A percentile compares a stretch with the other conserved stretches of the same genome.
Evolutionary conservation across 2,329 filamentous ascomycete species (phyloP).

Genomic region (Colletotrichum chlorophyti): DNA sequence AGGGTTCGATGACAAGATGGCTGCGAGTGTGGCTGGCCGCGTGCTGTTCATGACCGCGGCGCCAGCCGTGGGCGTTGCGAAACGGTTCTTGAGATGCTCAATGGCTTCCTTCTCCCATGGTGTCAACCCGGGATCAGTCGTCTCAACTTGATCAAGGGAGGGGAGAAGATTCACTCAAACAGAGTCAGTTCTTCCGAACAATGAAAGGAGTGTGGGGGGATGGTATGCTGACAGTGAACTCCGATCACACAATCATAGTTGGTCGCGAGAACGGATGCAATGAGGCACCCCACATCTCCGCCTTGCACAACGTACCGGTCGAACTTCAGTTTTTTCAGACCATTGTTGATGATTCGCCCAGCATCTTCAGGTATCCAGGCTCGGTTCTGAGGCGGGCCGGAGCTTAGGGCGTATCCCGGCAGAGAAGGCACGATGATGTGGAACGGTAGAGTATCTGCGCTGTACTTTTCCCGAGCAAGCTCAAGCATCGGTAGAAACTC

Average conservation of each 20-base stretch:
- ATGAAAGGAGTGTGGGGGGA: too few species aligned
- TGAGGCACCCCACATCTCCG: conserved; percentile 58
- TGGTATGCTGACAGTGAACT: too few species aligned
- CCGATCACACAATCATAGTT: conserved; percentile 41
- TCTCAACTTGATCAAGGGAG: too few species aligned
- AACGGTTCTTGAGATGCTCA: background rate
- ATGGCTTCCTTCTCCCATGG: too few species aligned
- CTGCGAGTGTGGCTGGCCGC: conserved; percentile 60
- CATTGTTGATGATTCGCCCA: conserved; percentile 52
- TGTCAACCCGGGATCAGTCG: too few species aligned
- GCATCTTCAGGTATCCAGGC: conserved; percentile 34
- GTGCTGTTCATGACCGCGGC: background rate
- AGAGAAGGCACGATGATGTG: conserved; percentile 63
- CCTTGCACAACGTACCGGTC: conserved; percentile 60
- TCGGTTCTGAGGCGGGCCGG: conserved; percentile 44
- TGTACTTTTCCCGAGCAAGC: conserved; percentile 53
- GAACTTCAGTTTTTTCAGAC: conserved; percentile 61
- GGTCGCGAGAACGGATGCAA: conserved; percentile 50
- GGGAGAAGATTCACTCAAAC: background rate
- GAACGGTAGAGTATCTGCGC: conserved; percentile 57
- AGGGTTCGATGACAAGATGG: conserved; percentile 59
- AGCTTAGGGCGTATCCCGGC: conserved; percentile 55
- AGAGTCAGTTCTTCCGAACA: too few species aligned
- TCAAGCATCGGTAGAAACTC: conserved; percentile 61
- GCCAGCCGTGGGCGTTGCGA: background rate